phyloP scores from a whole-genome alignment of 352 stramenopile species.

The Globisporangium paroecandrum region DNA sequence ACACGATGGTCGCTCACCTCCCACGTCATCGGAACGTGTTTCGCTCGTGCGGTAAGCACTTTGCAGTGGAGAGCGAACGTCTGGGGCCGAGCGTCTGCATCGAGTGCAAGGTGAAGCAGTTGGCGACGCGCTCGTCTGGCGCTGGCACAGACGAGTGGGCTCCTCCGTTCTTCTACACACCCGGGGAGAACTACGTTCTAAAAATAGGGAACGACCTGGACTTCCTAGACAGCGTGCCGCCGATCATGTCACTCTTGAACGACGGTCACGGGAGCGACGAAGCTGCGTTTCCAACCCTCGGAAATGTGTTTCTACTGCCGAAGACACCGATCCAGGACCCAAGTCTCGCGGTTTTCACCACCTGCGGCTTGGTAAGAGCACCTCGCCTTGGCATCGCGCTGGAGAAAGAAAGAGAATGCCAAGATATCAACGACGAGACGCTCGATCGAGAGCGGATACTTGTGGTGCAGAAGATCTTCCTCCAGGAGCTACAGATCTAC shows the following conservation, averaged over 20 bases:
- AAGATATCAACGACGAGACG: conserved; percentile 24
- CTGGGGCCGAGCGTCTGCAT: conserved; percentile 67
- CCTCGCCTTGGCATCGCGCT: conserved; percentile 18
- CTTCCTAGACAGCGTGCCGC: conserved; percentile 57
- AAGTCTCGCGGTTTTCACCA: conserved; percentile 43
- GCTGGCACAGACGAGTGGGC: conserved; percentile 41
- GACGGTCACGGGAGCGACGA: conserved; percentile 25
- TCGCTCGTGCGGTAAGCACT: conserved; percentile 77
- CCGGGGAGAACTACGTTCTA: conserved; percentile 70
- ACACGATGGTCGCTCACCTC: conserved; percentile 56
- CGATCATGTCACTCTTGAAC: conserved; percentile 47
- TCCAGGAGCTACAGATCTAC: conserved; percentile 69
- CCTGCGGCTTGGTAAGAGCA: conserved; percentile 22
- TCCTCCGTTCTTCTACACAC: conserved; percentile 61
- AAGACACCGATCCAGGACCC: conserved; percentile 62
- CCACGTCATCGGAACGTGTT: conserved; percentile 58
- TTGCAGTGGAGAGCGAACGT: conserved; percentile 75
- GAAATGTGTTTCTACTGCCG: conserved; percentile 71
- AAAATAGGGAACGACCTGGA: conserved; percentile 71
- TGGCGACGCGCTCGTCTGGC: conserved; percentile 29
- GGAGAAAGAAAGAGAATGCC: conserved; percentile 18
- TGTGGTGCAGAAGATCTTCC: conserved; percentile 45
- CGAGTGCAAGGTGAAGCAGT: conserved; percentile 62
- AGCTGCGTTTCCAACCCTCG: conserved; percentile 50
- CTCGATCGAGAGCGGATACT: conserved; percentile 50